Evolutionary conservation across 306 rosid species (phyloP).

Genomic region (Carpinus viminea): DNA sequence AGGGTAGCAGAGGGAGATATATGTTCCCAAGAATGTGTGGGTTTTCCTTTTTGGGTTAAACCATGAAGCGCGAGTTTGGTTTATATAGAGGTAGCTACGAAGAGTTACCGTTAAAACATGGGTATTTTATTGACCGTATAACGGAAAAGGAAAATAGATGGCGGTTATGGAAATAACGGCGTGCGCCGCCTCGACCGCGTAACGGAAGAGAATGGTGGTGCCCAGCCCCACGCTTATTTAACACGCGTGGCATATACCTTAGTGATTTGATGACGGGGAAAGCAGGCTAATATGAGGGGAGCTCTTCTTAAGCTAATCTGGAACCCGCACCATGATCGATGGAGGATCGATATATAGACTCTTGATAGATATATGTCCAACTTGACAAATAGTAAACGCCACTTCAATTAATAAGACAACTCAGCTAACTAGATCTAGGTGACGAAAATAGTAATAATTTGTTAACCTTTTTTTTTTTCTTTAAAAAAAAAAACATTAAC

Average conservation of each 20-base stretch:
- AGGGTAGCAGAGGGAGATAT: not conserved
- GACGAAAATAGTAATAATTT: too few relatives aligned
- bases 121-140: not conserved
- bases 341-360: too few relatives aligned
- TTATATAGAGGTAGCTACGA: slow-evolving; percentile 23
- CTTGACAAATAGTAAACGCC: too few relatives aligned
- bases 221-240: not conserved
- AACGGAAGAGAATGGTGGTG: not conserved
- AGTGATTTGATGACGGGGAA: not conserved
- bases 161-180: not conserved
- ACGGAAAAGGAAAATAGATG: not conserved
- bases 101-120: slow-evolving; percentile 3
- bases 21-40: not conserved
- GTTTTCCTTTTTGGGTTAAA: slow-evolving; percentile 32
- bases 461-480: too few relatives aligned
- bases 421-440: too few relatives aligned
- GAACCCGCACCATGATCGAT: too few relatives aligned
- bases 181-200: slow-evolving; percentile 5
- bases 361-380: too few relatives aligned
- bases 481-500: too few relatives aligned
- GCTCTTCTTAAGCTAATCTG: not conserved
- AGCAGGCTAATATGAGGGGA: not conserved
- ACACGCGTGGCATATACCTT: slow-evolving; percentile 7
- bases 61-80: slow-evolving; percentile 23
- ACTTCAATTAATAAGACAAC: too few relatives aligned